A percentile compares a stretch with the other conserved stretches of the same genome.
phyloP scores from a whole-genome alignment of 1,284 basidiomycete species.

The Trametes polyzona region DNA sequence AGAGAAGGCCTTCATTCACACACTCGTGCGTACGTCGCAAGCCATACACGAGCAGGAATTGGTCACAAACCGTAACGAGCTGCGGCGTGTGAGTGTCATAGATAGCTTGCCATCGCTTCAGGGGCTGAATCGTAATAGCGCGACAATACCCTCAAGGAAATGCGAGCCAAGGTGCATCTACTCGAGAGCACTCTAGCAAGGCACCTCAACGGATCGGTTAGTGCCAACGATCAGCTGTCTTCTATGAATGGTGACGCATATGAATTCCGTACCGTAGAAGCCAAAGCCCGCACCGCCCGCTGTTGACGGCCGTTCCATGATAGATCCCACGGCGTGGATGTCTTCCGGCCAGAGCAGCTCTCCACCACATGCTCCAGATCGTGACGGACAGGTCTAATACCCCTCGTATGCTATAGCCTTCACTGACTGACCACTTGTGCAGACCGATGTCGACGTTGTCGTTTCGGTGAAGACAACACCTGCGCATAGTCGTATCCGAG shows the following conservation, averaged over 20 bases:
- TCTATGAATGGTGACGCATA: not conserved
- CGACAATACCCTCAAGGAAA: slow-evolving; percentile 40
- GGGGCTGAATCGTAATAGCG: slow-evolving; percentile 28
- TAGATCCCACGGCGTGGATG: slow-evolving; percentile 38
- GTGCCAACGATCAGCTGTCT: not conserved
- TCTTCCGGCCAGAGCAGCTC: slow-evolving; percentile 37
- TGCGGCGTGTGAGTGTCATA: slow-evolving; percentile 38
- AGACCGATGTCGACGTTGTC: slow-evolving; percentile 29
- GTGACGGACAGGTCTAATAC: slow-evolving; percentile 29
- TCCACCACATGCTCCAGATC: slow-evolving; percentile 30
- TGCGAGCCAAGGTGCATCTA: slow-evolving; percentile 36
- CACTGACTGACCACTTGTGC: not conserved
- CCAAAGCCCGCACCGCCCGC: slow-evolving; percentile 18
- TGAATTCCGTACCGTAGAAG: not conserved
- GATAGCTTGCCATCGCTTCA: not conserved
- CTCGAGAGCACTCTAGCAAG: slow-evolving; percentile 37
- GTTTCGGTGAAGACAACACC: slow-evolving; percentile 18
- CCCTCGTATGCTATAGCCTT: not conserved
- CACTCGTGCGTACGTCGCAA: slow-evolving; percentile 38
- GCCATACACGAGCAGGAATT: slow-evolving; percentile 41
- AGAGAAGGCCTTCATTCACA: slow-evolving; percentile 41
- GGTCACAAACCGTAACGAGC: slow-evolving; percentile 42
- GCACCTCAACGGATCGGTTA: slow-evolving; percentile 31
- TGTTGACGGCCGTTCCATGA: slow-evolving; percentile 31
- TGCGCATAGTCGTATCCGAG: not conserved